A percentile compares a stretch with the other conserved stretches of the same genome.
Conservation (phyloP, 2,329 filamentous ascomycete genomes). For the Botryotinia convoluta region DNA sequence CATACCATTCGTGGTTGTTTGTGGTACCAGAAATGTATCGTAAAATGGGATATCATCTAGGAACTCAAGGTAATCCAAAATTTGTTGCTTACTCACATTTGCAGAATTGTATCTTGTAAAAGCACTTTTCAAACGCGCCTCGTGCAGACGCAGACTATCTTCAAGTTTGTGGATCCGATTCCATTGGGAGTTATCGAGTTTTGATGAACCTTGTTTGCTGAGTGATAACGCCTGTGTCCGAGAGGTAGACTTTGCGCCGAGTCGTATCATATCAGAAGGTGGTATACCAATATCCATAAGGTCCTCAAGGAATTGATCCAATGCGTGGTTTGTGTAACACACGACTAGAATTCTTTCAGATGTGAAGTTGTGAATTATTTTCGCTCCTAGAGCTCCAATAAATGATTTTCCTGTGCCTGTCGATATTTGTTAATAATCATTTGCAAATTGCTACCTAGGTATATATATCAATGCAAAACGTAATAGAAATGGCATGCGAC, state of each 20-base stretch:
- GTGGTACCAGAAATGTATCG: constrained; percentile 54
- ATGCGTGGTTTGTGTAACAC: constrained; percentile 66
- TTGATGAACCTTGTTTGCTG: constrained; percentile 41
- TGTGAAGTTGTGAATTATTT: constrained; percentile 51
- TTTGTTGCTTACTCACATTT: constrained; percentile 27
- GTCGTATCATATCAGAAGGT: constrained; percentile 51
- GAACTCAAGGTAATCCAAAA: constrained; percentile 51
- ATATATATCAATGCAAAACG: background rate
- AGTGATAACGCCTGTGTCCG: constrained; percentile 50
- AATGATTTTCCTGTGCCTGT: constrained; percentile 74
- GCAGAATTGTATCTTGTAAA: constrained; percentile 26
- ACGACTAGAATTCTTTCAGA: constrained; percentile 57
- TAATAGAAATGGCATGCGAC: background rate
- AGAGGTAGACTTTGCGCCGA: constrained; percentile 58
- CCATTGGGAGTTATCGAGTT: constrained; percentile 41
- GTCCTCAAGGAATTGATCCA: constrained; percentile 66
- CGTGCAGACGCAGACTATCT: constrained; percentile 38
- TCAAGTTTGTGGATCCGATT: constrained; percentile 45
- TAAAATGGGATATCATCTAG: constrained; percentile 51
- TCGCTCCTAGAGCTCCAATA: constrained; percentile 62
- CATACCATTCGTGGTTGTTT: constrained; percentile 45
- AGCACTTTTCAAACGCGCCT: constrained; percentile 27
- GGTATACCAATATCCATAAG: constrained; percentile 58
- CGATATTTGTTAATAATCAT: constrained; percentile 12
- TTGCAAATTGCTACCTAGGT: background rate